phyloP scores from a whole-genome alignment of 495 filamentous ascomycete genomes.

The Talaromyces thailandensis region DNA sequence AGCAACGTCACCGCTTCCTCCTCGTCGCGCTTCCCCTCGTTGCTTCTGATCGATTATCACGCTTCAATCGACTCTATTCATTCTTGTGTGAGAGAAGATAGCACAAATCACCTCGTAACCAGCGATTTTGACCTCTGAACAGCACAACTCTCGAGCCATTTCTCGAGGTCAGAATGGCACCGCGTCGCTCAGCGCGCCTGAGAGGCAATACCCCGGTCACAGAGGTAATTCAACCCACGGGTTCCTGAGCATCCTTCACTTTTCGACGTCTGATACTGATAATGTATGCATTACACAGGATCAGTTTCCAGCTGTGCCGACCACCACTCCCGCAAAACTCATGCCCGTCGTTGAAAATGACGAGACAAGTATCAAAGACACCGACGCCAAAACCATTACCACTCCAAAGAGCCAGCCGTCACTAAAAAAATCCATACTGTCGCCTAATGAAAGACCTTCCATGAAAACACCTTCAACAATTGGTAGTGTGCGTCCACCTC shows the following conservation, averaged over 20 bases:
- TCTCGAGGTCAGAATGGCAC: slow-evolving; percentile 8
- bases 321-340: slow-evolving; percentile 13
- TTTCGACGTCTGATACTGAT: background rate
- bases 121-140: background rate
- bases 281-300: background rate
- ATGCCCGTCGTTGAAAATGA: slow-evolving; percentile 30
- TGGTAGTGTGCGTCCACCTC: slow-evolving; percentile 35
- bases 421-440: slow-evolving; percentile 12
- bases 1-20: slow-evolving; percentile 5
- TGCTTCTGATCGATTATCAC: background rate
- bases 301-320: slow-evolving; percentile 3
- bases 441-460: slow-evolving; percentile 13
- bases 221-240: slow-evolving; percentile 12
- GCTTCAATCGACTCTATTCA: background rate
- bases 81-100: background rate
- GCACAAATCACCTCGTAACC: background rate
- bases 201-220: slow-evolving; percentile 8
- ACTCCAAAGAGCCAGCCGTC: slow-evolving; percentile 11
- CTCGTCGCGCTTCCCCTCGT: slow-evolving; percentile 1
- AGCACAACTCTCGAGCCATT: background rate
- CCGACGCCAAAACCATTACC: slow-evolving; percentile 4
- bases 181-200: slow-evolving; percentile 15
- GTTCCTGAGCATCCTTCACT: background rate
- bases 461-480: slow-evolving; percentile 42
- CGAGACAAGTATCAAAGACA: slow-evolving; percentile 14